These are phyloP conservation scores for Lasiosphaeria ovina DNA, from an alignment of 495 filamentous ascomycete species.

Conservation along the genomic window DNA sequence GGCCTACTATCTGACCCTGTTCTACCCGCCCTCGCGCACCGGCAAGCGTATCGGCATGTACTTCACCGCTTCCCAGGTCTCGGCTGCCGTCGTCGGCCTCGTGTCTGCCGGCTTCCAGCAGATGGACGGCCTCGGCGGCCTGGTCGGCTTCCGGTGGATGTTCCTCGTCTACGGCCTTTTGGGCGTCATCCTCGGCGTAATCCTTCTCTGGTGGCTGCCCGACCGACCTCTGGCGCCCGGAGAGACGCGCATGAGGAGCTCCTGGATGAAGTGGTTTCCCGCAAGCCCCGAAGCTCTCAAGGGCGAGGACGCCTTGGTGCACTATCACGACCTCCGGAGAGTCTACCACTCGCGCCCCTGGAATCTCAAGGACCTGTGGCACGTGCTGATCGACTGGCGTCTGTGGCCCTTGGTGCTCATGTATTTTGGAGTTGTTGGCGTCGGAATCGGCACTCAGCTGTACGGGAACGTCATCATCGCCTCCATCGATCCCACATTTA, in stretches of 20 bases:
- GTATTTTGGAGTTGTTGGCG: conserved; percentile 94
- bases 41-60: conserved; percentile 88
- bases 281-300: conserved; percentile 65
- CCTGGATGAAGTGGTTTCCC: conserved; percentile 59
- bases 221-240: conserved; percentile 76
- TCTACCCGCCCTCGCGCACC: conserved; percentile 82
- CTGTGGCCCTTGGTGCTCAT: conserved; percentile 81
- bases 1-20: conserved; percentile 89
- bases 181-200: conserved; percentile 65
- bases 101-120: conserved; percentile 90
- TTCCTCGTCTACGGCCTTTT: conserved; percentile 84
- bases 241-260: conserved; percentile 40
- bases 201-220: conserved; percentile 84
- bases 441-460: conserved; percentile 83
- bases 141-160: conserved; percentile 93
- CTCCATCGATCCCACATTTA: conserved; percentile 69
- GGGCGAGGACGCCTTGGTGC: conserved; percentile 74
- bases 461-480: conserved; percentile 86
- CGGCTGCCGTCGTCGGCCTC: conserved; percentile 83
- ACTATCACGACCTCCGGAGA: conserved; percentile 79
- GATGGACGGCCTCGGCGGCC: conserved; percentile 75
- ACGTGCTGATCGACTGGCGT: conserved; percentile 78
- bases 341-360: conserved; percentile 73
- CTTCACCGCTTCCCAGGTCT: conserved; percentile 86
- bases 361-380: conserved; percentile 63